Base-by-base conservation (phyloP, 2,329 filamentous ascomycete genomes). In the Sclerotinia subarctica region DNA sequence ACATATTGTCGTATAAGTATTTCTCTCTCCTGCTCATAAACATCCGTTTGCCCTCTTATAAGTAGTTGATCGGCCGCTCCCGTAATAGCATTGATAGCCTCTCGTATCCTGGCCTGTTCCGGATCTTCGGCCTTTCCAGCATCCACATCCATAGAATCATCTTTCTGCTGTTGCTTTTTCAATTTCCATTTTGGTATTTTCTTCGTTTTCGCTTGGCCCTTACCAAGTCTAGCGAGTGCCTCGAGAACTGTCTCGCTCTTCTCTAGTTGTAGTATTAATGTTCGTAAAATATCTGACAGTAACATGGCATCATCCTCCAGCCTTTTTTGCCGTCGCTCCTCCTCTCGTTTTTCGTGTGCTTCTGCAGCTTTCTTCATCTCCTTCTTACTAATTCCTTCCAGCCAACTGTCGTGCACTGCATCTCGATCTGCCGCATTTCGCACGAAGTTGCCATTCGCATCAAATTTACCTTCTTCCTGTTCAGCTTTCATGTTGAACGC, bases 401-500 rank as follows among this genome's bases (percentile, higher is more conserved):
- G 81, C 95, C 95, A 99, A 44, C 86, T 86, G 80, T 99, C 95
- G 78, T 99, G 93, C 32, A 91, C 87, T 0, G 94, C 92, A 73
- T 98, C 93, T 0, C 93, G 92, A 74, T 99, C 95, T 11, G 82
- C 86, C 0, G 94, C 94, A 78, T 96, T 96, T 68, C 95, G 88
- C 56, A 99, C 88, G 77, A 89, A 99, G 78, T 98, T 99, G 13
- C 94, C 94, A 1, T 89, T 82, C 73, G 95, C 91, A 77, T 99
- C 95, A 75, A 97, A 99, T 15, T 88, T 86, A 1, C 95, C 95
- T 73, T 98, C 94, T 76, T 98, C 93, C 78, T 96, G 89, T 78
- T 99, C 95, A 17, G 86, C 82, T 69, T 87, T 88, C 84, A 99
- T 91, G 77, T 99, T 98, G 84, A 99, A 99, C 3, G 94, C 94